These are phyloP conservation scores for Capronia coronata DNA, from an alignment of 2,329 filamentous ascomycete genomes.

Conservation along the genomic window DNA sequence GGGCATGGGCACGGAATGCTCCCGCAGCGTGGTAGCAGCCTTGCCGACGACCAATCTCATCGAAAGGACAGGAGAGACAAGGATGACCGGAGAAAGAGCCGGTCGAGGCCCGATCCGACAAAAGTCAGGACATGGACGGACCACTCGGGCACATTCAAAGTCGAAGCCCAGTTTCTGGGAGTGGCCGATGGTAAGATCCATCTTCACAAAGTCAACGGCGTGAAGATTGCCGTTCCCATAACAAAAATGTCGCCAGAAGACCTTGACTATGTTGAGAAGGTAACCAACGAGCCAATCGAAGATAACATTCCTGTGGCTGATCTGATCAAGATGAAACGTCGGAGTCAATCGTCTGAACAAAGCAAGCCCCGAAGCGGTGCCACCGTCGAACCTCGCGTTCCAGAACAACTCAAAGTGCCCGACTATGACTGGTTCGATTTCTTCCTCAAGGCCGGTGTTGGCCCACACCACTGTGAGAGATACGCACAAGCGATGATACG, in stretches of 20 bases:
- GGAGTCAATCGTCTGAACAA: constrained; percentile 35
- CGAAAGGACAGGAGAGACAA: constrained; percentile 57
- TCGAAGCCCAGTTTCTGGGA: constrained; percentile 92
- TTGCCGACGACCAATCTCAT: constrained; percentile 62
- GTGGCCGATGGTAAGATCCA: constrained; percentile 95
- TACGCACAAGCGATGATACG: constrained; percentile 83
- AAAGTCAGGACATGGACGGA: constrained; percentile 94
- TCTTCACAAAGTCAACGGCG: constrained; percentile 93
- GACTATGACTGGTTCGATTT: constrained; percentile 99
- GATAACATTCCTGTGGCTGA: constrained; percentile 91
- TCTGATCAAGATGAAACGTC: constrained; percentile 52
- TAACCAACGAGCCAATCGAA: constrained; percentile 78
- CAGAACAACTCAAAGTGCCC: constrained; percentile 36
- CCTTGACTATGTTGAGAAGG: constrained; percentile 84
- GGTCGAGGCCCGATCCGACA: constrained; percentile 67
- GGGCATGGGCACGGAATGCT: constrained; percentile 76
- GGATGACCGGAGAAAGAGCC: constrained; percentile 51
- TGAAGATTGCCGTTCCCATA: constrained; percentile 95
- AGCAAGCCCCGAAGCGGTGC: constrained; percentile 37
- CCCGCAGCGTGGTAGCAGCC: constrained; percentile 72
- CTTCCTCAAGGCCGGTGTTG: constrained; percentile 86
- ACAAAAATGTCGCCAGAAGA: constrained; percentile 94
- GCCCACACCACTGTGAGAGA: constrained; percentile 85
- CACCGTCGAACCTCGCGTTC: constrained; percentile 28
- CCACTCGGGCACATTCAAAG: constrained; percentile 89